Percentiles rank a stretch among this genome's conserved stretches.
phyloP scores from a whole-genome alignment of 257 asterid species.

The Solanum commersonii region DNA sequence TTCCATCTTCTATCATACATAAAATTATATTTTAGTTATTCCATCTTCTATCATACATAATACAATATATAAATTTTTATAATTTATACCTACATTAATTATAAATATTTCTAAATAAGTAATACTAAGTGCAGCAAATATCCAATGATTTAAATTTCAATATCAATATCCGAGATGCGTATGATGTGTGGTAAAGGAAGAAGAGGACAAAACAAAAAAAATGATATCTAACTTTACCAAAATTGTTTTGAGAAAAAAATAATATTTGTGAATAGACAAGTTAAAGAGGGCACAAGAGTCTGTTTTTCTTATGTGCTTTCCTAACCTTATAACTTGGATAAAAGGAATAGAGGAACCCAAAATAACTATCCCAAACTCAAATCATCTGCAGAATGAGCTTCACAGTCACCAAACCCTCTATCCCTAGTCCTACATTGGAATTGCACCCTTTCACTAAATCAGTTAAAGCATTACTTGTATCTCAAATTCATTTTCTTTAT shows the following conservation, averaged over 20 bases:
- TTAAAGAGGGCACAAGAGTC: not conserved
- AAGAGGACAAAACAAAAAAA: not conserved
- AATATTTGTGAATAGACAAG: not conserved
- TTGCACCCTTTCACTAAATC: not conserved
- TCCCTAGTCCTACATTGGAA: constrained; percentile 9
- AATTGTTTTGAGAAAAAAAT: not conserved
- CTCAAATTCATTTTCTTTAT: not conserved
- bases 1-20: no score
- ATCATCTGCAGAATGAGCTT: constrained; percentile 34
- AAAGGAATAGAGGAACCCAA: not conserved
- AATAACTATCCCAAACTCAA: not conserved
- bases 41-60: not conserved
- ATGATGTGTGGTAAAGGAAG: not conserved
- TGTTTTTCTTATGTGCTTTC: not conserved
- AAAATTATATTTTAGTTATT: no score
- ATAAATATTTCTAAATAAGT: not conserved
- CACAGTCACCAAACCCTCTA: constrained; percentile 26
- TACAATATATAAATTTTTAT: no score
- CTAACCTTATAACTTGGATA: not conserved
- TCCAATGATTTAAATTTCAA: not conserved
- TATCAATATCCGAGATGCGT: not conserved
- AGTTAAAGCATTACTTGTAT: not conserved
- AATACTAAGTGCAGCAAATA: not conserved
- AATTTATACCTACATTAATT: not conserved
- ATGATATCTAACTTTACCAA: not conserved